These are phyloP conservation scores for Suaeda aralocaspica DNA, from an alignment of 148 eudicot genomes.

Conservation along the genomic window DNA sequence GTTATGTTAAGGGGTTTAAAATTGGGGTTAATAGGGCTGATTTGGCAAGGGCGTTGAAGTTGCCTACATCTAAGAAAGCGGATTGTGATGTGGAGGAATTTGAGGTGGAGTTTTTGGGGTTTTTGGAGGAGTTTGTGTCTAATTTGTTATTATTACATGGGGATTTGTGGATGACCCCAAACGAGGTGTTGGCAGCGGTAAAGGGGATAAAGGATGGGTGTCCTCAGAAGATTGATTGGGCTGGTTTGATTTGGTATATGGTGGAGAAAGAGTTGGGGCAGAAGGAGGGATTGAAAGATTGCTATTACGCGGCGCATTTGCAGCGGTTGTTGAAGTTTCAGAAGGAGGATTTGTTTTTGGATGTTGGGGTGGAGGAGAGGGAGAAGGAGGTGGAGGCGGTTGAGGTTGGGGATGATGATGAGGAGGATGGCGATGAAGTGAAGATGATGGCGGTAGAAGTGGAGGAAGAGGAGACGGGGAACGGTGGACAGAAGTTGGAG, in stretches of 20 bases:
- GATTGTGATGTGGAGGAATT: conserved; percentile 35
- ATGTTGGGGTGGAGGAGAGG: conserved; percentile 19
- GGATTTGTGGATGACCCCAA: conserved; percentile 65
- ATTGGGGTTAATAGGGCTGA: conserved; percentile 52
- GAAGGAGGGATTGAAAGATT: conserved; percentile 45
- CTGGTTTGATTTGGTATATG: conserved; percentile 79
- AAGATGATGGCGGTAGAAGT: conserved; percentile 33
- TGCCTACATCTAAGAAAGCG: conserved; percentile 42
- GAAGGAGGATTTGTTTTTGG: conserved; percentile 34
- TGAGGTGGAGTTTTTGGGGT: conserved; percentile 41
- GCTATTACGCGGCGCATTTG: conserved; percentile 86
- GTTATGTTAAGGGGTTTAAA: conserved; percentile 42
- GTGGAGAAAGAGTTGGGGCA: conserved; percentile 74
- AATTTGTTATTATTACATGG: conserved; percentile 75
- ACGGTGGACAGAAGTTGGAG: conserved; percentile 17
- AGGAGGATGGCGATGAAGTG: conserved; percentile 29
- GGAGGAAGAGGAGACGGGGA: conserved; percentile 23
- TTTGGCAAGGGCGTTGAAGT: conserved; percentile 58
- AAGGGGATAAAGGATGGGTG: conserved; percentile 54
- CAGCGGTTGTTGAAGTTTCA: conserved; percentile 67
- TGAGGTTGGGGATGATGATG: conserved; percentile 31
- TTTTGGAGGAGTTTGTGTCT: conserved; percentile 57
- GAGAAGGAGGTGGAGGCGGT: conserved; percentile 19
- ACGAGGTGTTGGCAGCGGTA: conserved; percentile 52
- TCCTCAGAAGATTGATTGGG: conserved; percentile 82